Base-by-base conservation (phyloP, 1,284 basidiomycete species). In the Dichomitus squalens region DNA sequence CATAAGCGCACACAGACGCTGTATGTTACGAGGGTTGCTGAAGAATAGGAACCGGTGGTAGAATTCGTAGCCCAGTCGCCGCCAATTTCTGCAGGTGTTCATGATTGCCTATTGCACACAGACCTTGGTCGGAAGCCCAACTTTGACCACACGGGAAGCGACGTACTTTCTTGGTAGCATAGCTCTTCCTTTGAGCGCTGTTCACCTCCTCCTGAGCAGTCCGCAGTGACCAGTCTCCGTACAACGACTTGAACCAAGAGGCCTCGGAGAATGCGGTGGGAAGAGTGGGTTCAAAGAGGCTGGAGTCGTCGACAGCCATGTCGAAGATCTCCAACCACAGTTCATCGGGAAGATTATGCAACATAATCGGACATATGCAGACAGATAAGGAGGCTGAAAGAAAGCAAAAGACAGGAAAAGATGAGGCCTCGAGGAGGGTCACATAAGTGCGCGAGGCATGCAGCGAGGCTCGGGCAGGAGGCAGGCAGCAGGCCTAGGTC, bases 291-390 rank as follows among this genome's bases (percentile, higher is more conserved):
- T 81, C 79, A 61, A 86, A 83, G 31, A 90, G 77, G 12, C 80
- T 72, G 61, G 86, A 84, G 66, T 89, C 87, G 49, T 87, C 84
- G 9, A 83, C 79, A 0, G 87, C 86, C 34, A 85, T 75, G 65
- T 86, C 79, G 63, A 90, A 90, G 18, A 90, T 87, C 50, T 81
- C 74, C 1, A 79, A 78, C 82, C 84, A 85, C 5, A 91, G 73
- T 73, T 91, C 88, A 14, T 81, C 77, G 12, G 88, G 88, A 3
- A 91, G 76, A 8, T 64, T 52, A 21, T 57, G 56, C 4, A 52
- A 40, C 72, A 73, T 74, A 12, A 29, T 33, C 8, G 20, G 11
- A 29, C 43, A 35, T 39, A 23, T 23, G 21, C 27, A 47, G 7
- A 18, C 2, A n/a, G 16, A 20, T 21, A 27, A 23, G 11, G 40